These are phyloP conservation scores for Ceratocystis eucalypticola DNA, from an alignment of 2,329 filamentous ascomycete genomes.

Conservation along the genomic window DNA sequence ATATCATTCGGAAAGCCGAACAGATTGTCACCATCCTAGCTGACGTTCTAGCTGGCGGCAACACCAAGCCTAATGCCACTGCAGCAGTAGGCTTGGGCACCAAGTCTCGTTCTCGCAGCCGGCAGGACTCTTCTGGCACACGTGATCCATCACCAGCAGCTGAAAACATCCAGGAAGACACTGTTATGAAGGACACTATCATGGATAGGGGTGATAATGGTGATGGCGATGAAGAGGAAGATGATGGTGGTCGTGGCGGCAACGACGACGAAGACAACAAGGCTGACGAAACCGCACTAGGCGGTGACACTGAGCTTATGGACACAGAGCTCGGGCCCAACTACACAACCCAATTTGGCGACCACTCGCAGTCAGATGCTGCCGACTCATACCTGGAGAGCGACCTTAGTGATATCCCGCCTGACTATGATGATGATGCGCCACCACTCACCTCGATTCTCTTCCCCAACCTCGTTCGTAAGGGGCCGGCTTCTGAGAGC, in stretches of 20 bases:
- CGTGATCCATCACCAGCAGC: conserved; percentile 23
- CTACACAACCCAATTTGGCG: conserved; percentile 24
- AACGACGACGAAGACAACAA: conserved; percentile 25
- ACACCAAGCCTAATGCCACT: background rate
- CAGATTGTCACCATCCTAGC: conserved; percentile 32
- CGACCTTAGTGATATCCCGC: conserved; percentile 51
- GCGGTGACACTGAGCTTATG: conserved; percentile 20
- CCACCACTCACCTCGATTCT: conserved; percentile 31
- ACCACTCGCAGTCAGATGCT: conserved; percentile 19
- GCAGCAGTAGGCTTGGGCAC: background rate
- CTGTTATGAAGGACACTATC: conserved; percentile 34
- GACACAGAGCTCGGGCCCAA: conserved; percentile 25
- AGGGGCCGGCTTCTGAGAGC: background rate
- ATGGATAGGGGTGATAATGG: conserved; percentile 22
- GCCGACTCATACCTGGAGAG: conserved; percentile 52
- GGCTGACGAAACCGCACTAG: conserved; percentile 21
- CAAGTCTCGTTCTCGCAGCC: conserved; percentile 7
- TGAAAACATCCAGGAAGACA: conserved; percentile 28
- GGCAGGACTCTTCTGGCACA: background rate
- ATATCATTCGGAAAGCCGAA: conserved; percentile 49
- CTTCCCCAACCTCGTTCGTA: conserved; percentile 35
- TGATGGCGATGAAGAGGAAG: conserved; percentile 22
- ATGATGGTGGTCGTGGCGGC: conserved; percentile 20
- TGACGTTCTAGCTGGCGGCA: background rate
- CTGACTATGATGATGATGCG: conserved; percentile 44